Percentiles rank a stretch among this genome's conserved stretches.
Evolutionary conservation across 495 filamentous ascomycete genomes (phyloP).

Genomic region (Cladorrhinum samala): DNA sequence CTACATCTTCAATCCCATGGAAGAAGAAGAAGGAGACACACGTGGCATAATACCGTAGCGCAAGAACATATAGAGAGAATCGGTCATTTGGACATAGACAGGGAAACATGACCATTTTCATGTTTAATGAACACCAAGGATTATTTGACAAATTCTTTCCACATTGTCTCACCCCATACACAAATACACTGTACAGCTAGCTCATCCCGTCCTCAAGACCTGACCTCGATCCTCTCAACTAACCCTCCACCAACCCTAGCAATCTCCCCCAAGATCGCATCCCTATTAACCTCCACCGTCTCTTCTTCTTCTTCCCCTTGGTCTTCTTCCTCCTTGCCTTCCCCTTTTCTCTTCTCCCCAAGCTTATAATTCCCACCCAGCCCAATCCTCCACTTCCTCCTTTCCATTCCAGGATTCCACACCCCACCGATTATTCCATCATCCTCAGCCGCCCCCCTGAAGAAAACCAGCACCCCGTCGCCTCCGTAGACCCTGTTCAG

Average conservation of each 20-base stretch:
- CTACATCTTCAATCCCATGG: too few species aligned
- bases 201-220: background rate
- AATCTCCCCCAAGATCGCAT: constrained; percentile 76
- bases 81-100: too few species aligned
- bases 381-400: constrained; percentile 59
- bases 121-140: too few species aligned
- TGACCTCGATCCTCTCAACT: constrained; percentile 48
- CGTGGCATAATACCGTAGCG: too few species aligned
- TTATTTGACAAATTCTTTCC: too few species aligned
- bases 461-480: constrained; percentile 56
- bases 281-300: constrained; percentile 60
- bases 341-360: background rate
- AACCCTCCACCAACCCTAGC: constrained; percentile 58
- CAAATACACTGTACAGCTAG: background rate
- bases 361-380: constrained; percentile 63
- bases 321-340: constrained; percentile 5
- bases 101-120: too few species aligned
- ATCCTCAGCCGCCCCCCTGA: constrained; percentile 55
- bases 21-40: too few species aligned
- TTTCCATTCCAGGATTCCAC: constrained; percentile 65
- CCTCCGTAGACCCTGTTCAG: constrained; percentile 55
- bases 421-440: constrained; percentile 59
- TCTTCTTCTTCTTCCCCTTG: constrained; percentile 24
- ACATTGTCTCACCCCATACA: too few species aligned
- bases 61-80: too few species aligned